Evolutionary conservation across 108 stramenopile genomes (phyloP).

Genomic region (Halocafeteria seosinensis): DNA sequence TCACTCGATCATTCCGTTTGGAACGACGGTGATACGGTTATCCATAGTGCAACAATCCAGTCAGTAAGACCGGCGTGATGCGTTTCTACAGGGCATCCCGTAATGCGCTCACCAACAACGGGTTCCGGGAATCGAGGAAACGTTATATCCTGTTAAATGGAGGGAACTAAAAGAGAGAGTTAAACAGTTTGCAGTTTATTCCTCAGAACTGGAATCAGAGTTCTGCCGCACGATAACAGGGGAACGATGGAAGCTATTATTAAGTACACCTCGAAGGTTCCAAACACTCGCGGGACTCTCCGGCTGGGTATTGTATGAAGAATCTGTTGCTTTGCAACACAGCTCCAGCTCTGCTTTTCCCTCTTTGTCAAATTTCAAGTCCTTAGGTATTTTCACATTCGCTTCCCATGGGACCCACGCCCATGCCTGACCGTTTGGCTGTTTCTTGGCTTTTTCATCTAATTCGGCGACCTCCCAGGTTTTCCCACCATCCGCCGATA

Average conservation of each 20-base stretch:
- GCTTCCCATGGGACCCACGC: conserved; percentile 42
- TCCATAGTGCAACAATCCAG: too few species aligned
- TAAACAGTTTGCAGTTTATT: too few species aligned
- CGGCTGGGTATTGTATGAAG: conserved; percentile 52
- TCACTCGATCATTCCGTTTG: too few species aligned
- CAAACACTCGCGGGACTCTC: conserved; percentile 46
- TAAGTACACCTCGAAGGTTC: conserved; percentile 58
- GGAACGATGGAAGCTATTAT: conserved; percentile 47
- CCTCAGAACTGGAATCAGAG: too few species aligned
- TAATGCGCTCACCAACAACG: too few species aligned
- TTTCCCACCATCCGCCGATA: conserved; percentile 57
- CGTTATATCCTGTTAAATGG: too few species aligned
- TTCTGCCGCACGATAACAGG: too few species aligned
- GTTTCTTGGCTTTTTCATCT: conserved; percentile 14
- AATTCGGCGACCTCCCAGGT: conserved; percentile 44
- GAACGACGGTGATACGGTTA: too few species aligned
- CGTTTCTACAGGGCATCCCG: too few species aligned
- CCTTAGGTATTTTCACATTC: conserved; percentile 16
- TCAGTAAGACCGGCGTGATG: too few species aligned
- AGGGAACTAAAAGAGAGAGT: too few species aligned
- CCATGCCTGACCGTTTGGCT: conserved; percentile 24
- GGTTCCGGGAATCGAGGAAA: too few species aligned
- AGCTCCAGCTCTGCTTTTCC: conserved; percentile 26
- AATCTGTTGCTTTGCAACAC: conserved; percentile 49
- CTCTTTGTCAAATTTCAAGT: neutral